These are phyloP conservation scores for Aspergillus hiratsukae DNA, from an alignment of 2,329 filamentous ascomycete genomes.

Conservation along the genomic window DNA sequence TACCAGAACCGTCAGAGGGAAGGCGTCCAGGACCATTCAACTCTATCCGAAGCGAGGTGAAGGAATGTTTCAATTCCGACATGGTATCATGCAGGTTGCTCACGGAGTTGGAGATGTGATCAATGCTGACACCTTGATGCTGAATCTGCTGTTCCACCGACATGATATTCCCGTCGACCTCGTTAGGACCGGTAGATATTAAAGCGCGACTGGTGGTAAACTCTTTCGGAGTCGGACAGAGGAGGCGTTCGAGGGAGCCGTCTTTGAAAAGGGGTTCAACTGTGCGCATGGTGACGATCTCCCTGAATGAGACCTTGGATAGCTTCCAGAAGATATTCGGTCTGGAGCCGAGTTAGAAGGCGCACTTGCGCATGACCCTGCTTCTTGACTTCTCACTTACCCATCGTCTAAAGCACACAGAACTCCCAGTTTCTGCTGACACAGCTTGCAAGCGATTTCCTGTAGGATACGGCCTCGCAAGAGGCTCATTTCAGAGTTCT, in stretches of 20 bases:
- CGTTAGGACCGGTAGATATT: conserved; percentile 16
- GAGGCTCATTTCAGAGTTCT: conserved; percentile 31
- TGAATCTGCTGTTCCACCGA: conserved; percentile 33
- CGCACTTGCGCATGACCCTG: background rate
- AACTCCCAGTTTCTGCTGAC: conserved; percentile 35
- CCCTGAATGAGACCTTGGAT: conserved; percentile 35
- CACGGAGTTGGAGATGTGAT: conserved; percentile 37
- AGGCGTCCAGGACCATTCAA: conserved; percentile 27
- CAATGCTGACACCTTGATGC: conserved; percentile 33
- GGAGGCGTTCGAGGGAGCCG: conserved; percentile 27
- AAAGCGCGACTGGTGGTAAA: conserved; percentile 17
- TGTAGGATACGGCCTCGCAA: conserved; percentile 34
- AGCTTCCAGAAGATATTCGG: conserved; percentile 39
- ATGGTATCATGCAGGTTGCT: conserved; percentile 37
- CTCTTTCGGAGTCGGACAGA: conserved; percentile 22
- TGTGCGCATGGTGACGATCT: conserved; percentile 38
- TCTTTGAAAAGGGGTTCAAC: conserved; percentile 33
- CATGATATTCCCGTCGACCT: conserved; percentile 14
- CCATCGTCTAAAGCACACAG: conserved; percentile 32
- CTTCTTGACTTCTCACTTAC: conserved; percentile 20
- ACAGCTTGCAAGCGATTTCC: conserved; percentile 35
- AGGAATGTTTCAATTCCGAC: conserved; percentile 37
- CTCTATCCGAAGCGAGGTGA: conserved; percentile 35
- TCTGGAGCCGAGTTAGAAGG: conserved; percentile 15
- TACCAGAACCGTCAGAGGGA: conserved; percentile 15